phyloP scores from a whole-genome alignment of 495 filamentous ascomycete genomes.

The Thozetella sp. region DNA sequence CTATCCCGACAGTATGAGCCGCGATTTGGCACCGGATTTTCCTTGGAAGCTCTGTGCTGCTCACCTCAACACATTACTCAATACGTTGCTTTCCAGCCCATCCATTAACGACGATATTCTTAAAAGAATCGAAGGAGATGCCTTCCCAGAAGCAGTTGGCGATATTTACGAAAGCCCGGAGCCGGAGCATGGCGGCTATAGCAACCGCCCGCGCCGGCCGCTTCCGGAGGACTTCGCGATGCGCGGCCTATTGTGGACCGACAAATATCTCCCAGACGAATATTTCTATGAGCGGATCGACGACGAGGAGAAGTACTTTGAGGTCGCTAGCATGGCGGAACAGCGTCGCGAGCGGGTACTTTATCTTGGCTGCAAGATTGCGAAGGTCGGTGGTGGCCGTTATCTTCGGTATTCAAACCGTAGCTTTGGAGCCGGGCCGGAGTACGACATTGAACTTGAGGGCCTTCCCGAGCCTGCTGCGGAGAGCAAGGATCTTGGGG shows the following conservation, averaged over 20 bases:
- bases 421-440: slow-evolving; percentile 28
- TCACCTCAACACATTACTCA: slow-evolving; percentile 75
- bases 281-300: slow-evolving; percentile 76
- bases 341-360: slow-evolving; percentile 72
- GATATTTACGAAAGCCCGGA: background rate
- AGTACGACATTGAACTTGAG: slow-evolving; percentile 26
- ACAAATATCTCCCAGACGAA: slow-evolving; percentile 64
- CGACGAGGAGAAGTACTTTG: slow-evolving; percentile 76
- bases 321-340: slow-evolving; percentile 65
- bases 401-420: slow-evolving; percentile 35
- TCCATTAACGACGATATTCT: background rate
- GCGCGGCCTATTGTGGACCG: slow-evolving; percentile 73
- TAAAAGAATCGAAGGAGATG: slow-evolving; percentile 44
- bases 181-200: background rate
- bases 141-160: slow-evolving; percentile 48
- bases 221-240: slow-evolving; percentile 85
- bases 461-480: background rate
- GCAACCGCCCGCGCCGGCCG: slow-evolving; percentile 39
- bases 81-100: slow-evolving; percentile 53
- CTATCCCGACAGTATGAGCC: slow-evolving; percentile 48
- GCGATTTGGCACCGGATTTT: slow-evolving; percentile 41
- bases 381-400: slow-evolving; percentile 27
- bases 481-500: background rate
- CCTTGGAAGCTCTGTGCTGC: slow-evolving; percentile 68
- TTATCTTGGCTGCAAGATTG: slow-evolving; percentile 67